Evolutionary conservation across 192 early-diverging fungal genomes (phyloP), one percentile per base, ranked within the genome.

Genomic region (Pilobolus umbonatus): DNA sequence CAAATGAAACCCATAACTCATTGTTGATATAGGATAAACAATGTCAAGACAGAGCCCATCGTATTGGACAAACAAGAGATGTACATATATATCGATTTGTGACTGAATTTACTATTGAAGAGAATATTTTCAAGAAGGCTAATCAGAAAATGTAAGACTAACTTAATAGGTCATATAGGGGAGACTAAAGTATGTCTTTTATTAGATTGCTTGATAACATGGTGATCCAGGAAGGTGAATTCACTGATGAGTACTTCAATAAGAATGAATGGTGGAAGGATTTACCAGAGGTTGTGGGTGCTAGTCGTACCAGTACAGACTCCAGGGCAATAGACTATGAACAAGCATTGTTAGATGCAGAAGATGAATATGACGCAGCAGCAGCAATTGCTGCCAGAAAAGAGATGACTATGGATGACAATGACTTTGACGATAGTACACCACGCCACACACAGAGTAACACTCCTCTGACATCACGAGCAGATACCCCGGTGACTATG

Each of bases 11-110:
- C 38, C 31, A 4, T 39, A 30, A 3, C 9, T 9, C 30, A 17
- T 29, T 40, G n/a, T 55, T 21, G 15, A 36, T 25, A 15, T 53
- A 68, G 66, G 87, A 89, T 57, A 68, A 80, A 40, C 82, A 84
- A 61, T 84, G 82, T 60, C 83, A 85, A 69, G 83, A 85, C 67
- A 70, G 81, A 71, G 73, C 76, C 38, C 83, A 85, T 75, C 83
- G 83, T 51, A 85, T 85, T 60, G 83, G 83, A 9, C 83, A 85
- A 55, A 80, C 77, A 22, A 71, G 85, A 6, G 86, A 88, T 56
- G 88, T 90, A n/a, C 80, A 84, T 47, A 86, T 90, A 26, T 90
- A 87, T 63, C 76, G 88, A 1, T 80, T 90, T 64, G 84, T 90
- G 10, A 84, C 79, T 51, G 81, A 85, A 45, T 75, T 76, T 34